phyloP scores from a whole-genome alignment of 176 grass and related monocot species.

The Puya raimondii region DNA sequence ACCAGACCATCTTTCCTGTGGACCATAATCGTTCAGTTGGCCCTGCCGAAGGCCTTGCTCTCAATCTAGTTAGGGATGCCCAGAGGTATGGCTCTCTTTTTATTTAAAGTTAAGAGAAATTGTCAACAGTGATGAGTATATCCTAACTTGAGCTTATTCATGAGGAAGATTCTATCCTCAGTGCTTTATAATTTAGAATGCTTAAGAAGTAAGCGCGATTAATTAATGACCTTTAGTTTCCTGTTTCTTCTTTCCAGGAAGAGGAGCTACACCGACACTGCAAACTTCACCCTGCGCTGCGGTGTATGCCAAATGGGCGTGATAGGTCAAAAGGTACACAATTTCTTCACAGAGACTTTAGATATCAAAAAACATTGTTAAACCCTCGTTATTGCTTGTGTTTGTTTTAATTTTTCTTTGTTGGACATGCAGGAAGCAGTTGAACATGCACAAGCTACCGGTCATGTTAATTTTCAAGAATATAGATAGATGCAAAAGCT shows the following conservation, averaged over 20 bases:
- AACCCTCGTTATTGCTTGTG: neutral
- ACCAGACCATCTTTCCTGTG: constrained; percentile 84
- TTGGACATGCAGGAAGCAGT: constrained; percentile 59
- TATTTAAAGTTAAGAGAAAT: constrained; percentile 4
- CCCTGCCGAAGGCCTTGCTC: constrained; percentile 58
- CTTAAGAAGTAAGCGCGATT: neutral
- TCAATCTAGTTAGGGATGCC: constrained; percentile 68
- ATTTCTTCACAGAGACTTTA: neutral
- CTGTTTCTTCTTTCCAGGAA: constrained; percentile 33
- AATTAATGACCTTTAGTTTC: neutral
- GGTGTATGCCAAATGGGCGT: constrained; percentile 91
- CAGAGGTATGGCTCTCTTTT: constrained; percentile 38
- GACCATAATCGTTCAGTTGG: constrained; percentile 53
- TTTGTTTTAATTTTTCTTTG: neutral
- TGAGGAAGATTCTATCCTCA: neutral
- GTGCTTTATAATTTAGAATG: neutral
- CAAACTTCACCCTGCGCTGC: constrained; percentile 81
- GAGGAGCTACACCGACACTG: constrained; percentile 83
- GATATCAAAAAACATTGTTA: neutral
- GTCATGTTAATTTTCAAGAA: constrained; percentile 91
- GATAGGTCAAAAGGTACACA: constrained; percentile 61
- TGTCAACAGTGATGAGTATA: neutral
- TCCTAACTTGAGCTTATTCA: neutral
- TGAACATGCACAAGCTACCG: constrained; percentile 85
- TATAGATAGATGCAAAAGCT: constrained; percentile 37